Evolutionary conservation across 495 filamentous ascomycete species (phyloP).

Genomic region (Xylaria sp.): DNA sequence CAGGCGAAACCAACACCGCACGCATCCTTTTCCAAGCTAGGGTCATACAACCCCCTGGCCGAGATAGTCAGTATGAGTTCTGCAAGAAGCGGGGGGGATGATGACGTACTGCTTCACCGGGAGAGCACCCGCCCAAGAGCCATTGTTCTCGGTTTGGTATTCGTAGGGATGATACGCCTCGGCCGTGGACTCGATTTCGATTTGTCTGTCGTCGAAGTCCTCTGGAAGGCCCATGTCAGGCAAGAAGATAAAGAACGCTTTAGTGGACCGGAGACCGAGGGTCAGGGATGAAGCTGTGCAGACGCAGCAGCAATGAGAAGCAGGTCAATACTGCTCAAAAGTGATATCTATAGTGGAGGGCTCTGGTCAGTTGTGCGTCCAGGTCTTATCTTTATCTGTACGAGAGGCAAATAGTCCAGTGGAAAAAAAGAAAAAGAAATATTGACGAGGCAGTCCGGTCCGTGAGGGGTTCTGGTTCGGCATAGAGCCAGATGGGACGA

Average conservation of each 20-base stretch:
- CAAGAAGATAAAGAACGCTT: constrained; percentile 40
- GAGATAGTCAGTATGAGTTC: constrained; percentile 30
- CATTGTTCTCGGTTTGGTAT: constrained; percentile 86
- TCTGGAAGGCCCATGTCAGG: constrained; percentile 65
- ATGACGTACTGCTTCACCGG: constrained; percentile 83
- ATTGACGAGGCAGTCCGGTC: constrained; percentile 3
- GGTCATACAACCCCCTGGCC: constrained; percentile 86
- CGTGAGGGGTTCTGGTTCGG: not conserved
- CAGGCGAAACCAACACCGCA: constrained; percentile 99
- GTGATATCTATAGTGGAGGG: not conserved
- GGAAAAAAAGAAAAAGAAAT: not conserved
- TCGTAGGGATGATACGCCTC: constrained; percentile 69
- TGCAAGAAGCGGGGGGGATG: not conserved
- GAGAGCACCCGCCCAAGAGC: constrained; percentile 93
- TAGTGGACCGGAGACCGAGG: constrained; percentile 21
- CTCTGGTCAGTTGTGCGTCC: constrained; percentile 2
- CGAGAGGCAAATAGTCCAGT: not conserved
- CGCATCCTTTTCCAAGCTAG: constrained; percentile 96
- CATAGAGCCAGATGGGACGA: not conserved
- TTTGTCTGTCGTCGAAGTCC: constrained; percentile 65
- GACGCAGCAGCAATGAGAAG: not conserved
- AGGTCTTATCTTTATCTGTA: not conserved
- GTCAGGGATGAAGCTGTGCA: constrained; percentile 1
- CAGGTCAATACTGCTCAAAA: constrained; percentile 23
- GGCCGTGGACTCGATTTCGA: constrained; percentile 58